Conservation (phyloP, 305 asterid species). For the Rubia peregrina region DNA sequence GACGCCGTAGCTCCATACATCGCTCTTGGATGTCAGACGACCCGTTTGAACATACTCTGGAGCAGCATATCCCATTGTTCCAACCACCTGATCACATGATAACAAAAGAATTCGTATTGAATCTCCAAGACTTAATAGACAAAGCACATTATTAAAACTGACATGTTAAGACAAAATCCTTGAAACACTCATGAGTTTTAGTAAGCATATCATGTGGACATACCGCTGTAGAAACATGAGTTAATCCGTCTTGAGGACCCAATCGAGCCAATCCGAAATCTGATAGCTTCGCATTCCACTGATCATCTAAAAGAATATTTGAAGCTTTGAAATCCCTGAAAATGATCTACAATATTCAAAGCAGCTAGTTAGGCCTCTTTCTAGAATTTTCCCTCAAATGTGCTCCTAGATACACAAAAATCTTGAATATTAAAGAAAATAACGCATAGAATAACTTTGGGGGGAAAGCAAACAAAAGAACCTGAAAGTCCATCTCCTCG, state of each 20-base stretch:
- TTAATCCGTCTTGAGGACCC: constrained; percentile 87
- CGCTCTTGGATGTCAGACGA: constrained; percentile 81
- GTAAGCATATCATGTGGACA: constrained; percentile 12
- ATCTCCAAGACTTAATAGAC: background rate
- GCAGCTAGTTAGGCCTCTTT: constrained; percentile 19
- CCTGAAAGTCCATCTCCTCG: constrained; percentile 98
- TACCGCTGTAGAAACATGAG: constrained; percentile 98
- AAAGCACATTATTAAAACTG: background rate
- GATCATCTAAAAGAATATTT: constrained; percentile 80
- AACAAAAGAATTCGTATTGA: background rate
- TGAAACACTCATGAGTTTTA: background rate
- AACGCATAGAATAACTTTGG: background rate
- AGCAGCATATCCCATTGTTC: constrained; percentile 93
- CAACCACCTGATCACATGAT: constrained; percentile 58
- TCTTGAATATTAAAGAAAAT: background rate
- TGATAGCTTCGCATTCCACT: constrained; percentile 89
- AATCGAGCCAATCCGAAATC: constrained; percentile 96
- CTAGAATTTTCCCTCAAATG: background rate
- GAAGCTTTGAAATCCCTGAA: constrained; percentile 94
- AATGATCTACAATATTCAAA: constrained; percentile 49
- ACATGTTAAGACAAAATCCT: background rate
- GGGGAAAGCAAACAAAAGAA: constrained; percentile 15
- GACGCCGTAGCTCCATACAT: constrained; percentile 94
- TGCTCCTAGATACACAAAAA: background rate
- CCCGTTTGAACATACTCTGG: constrained; percentile 95